Evolutionary conservation across 176 grass and related monocot species (phyloP).

Genomic region (Coix lacrymajobi): DNA sequence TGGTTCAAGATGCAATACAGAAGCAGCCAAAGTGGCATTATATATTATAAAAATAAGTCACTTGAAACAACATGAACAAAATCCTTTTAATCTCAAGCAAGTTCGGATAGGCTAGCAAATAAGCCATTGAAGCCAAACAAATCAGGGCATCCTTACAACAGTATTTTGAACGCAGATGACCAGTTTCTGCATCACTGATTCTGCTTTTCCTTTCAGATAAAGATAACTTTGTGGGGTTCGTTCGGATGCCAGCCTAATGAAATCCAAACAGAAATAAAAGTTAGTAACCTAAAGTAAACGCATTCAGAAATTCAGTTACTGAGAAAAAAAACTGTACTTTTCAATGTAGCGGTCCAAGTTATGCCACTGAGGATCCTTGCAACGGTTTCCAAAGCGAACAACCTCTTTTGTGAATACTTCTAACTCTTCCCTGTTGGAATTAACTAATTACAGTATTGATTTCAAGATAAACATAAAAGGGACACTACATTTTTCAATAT

Average conservation of each 20-base stretch:
- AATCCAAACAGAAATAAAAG: slow-evolving; percentile 31
- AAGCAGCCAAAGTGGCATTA: neutral
- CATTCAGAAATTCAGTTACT: slow-evolving; percentile 6
- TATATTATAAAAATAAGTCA: slow-evolving; percentile 17
- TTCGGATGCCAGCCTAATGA: slow-evolving; percentile 69
- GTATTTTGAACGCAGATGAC: slow-evolving; percentile 72
- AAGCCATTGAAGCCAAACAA: neutral
- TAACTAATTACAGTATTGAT: slow-evolving; percentile 19
- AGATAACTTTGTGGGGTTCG: slow-evolving; percentile 56
- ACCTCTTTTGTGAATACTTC: slow-evolving; percentile 86
- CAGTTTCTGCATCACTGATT: slow-evolving; percentile 68
- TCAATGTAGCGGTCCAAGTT: slow-evolving; percentile 95
- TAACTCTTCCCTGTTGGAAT: slow-evolving; percentile 80
- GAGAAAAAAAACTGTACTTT: slow-evolving; percentile 48
- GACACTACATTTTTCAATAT: neutral
- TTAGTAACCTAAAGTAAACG: slow-evolving; percentile 27
- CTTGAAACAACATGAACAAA: neutral
- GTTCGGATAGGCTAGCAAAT: neutral
- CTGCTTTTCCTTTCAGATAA: slow-evolving; percentile 70
- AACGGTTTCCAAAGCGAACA: slow-evolving; percentile 94
- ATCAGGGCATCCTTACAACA: slow-evolving; percentile 56
- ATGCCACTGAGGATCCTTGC: slow-evolving; percentile 99
- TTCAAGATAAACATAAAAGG: neutral
- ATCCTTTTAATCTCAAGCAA: neutral
- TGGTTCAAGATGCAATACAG: neutral